Conservation (phyloP, 306 rosid genomes). For the Vicia sativa region DNA sequence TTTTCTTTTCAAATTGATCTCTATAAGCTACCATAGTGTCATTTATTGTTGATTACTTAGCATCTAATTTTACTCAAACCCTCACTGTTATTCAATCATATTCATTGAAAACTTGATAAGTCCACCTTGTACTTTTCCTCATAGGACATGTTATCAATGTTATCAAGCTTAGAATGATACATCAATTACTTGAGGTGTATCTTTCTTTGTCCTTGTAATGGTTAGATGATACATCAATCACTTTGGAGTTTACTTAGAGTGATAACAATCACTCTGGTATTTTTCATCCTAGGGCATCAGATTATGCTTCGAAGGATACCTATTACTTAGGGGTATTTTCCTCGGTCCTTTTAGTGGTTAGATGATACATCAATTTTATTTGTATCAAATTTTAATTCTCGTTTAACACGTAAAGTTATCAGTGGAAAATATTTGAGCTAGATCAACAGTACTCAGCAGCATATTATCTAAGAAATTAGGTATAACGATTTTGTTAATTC, state of each 20-base stretch:
- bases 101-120: neutral
- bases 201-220: slow-evolving; percentile 1
- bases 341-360: neutral
- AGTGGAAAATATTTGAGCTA: no score
- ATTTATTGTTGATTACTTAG: slow-evolving; percentile 14
- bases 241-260: neutral
- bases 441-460: no score
- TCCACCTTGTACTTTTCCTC: slow-evolving; percentile 13
- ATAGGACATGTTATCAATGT: neutral
- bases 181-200: slow-evolving; percentile 5
- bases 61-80: slow-evolving; percentile 10
- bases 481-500: no score
- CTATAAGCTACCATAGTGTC: neutral
- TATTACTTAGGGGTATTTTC: neutral
- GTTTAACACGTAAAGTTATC: no score
- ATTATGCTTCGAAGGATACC: neutral
- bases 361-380: neutral
- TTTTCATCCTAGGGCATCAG: neutral
- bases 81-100: neutral
- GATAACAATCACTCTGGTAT: neutral
- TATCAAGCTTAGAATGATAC: neutral
- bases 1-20: slow-evolving; percentile 1
- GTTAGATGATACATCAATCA: slow-evolving; percentile 10
- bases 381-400: no score
- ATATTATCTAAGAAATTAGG: no score